phyloP scores from a whole-genome alignment of 2,329 filamentous ascomycete genomes.

The Fusarium humuli region DNA sequence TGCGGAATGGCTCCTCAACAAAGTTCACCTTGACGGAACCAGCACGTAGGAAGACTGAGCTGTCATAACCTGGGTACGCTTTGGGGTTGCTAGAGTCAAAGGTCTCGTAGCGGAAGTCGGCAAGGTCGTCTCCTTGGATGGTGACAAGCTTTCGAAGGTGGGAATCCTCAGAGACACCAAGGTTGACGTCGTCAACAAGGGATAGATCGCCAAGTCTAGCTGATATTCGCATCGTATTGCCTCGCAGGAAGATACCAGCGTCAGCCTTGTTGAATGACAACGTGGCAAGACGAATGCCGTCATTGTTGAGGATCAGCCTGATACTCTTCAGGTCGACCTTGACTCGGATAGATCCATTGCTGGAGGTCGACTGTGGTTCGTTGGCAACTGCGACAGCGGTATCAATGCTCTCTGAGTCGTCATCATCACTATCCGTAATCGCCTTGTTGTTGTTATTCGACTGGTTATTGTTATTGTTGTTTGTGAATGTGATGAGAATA shows the following conservation, averaged over 20 bases:
- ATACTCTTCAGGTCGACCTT: conserved; percentile 95
- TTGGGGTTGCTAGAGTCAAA: conserved; percentile 79
- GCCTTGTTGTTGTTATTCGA: conserved; percentile 52
- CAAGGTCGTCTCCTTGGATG: conserved; percentile 94
- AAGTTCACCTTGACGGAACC: conserved; percentile 98
- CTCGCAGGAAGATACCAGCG: conserved; percentile 87
- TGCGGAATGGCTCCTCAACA: conserved; percentile 94
- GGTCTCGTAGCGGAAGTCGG: conserved; percentile 97
- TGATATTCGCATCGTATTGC: conserved; percentile 86
- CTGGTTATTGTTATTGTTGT: conserved; percentile 60
- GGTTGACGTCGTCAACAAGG: conserved; percentile 92
- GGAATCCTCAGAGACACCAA: conserved; percentile 85
- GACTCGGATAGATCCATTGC: conserved; percentile 84
- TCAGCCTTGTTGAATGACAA: conserved; percentile 93
- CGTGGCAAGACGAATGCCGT: conserved; percentile 93
- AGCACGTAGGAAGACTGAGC: conserved; percentile 87
- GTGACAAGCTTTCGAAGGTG: conserved; percentile 87
- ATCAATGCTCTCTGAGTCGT: conserved; percentile 51
- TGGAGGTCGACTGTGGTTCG: conserved; percentile 51
- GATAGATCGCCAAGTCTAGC: conserved; percentile 89
- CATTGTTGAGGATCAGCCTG: conserved; percentile 93
- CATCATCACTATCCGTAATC: conserved; percentile 54
- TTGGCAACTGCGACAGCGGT: conserved; percentile 50
- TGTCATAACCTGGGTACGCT: conserved; percentile 93
- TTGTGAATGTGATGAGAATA: conserved; percentile 89